Evolutionary conservation across 2,329 filamentous ascomycete species (phyloP), one percentile per base, ranked within the genome.

Genomic region (Pseudogymnoascus sp.): DNA sequence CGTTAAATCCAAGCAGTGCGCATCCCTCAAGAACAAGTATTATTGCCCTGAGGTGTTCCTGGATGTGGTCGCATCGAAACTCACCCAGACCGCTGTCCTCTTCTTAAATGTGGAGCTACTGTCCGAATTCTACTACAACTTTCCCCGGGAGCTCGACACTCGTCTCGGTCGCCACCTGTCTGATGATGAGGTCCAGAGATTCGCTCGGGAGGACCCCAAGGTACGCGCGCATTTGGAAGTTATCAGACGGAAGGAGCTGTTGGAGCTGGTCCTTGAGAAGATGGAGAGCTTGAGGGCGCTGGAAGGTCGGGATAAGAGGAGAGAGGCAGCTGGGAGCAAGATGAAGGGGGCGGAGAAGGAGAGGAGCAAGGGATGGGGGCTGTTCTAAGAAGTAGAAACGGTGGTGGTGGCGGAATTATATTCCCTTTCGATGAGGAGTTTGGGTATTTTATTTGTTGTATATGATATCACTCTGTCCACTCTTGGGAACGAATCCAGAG

Each of bases 71-170:
- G 93, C 95, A 1, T 91, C 93, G 69, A 97, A 97, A 77, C 84
- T 99, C 59, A 96, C 93, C 2, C 89, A 91, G 1, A 99, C 95
- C 0, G 93, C 95, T 1, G 95, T 99, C 7, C 85, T 99, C 0
- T 99, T 99, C 81, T 84, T 99, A 31, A 97, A 99, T 72, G 95
- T 97, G 9, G 96, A 99, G 77, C 83, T 99, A 18, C 84, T 99
- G 16, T 93, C 90, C 1, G 96, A 99, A 72, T 99, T 97, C 75
- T 97, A 96, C 78, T 96, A 97, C 77, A 92, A 95, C 73, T 99
- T 99, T 76, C 95, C 95, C 0, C 85, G 95, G 40, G 92, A 97
- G 73, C 84, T 99, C 11, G 95, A 99, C 74, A 79, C 88, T 65
- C 86, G 93, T 36, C 87, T 99, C 9, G 91, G 93, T 53, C 86